phyloP scores from a whole-genome alignment of 2,329 filamentous ascomycete genomes.

The Phialophora tarda region DNA sequence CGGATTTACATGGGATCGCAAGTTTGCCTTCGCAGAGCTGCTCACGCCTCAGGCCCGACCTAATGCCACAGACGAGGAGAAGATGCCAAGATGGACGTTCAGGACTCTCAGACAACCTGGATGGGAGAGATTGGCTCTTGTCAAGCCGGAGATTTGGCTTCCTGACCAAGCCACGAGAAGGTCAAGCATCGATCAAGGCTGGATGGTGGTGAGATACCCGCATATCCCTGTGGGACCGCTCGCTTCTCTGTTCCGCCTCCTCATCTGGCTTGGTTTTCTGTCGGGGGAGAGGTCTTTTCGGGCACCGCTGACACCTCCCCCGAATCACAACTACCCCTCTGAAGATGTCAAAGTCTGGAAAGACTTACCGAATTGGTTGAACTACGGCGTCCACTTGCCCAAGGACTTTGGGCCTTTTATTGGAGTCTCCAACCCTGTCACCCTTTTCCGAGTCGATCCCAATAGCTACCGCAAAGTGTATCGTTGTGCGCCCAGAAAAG shows the following conservation, averaged over 20 bases:
- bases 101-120: conserved; percentile 52
- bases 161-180: conserved; percentile 42
- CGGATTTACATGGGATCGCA: conserved; percentile 78
- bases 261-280: conserved; percentile 41
- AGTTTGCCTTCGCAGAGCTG: conserved; percentile 79
- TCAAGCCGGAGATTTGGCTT: conserved; percentile 68
- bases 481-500: conserved; percentile 59
- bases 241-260: conserved; percentile 21
- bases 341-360: conserved; percentile 62
- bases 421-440: conserved; percentile 55
- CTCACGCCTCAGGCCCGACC: conserved; percentile 44
- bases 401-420: conserved; percentile 58
- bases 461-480: conserved; percentile 56
- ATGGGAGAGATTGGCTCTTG: conserved; percentile 69
- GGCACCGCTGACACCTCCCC: conserved; percentile 60
- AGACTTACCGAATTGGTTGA: conserved; percentile 54
- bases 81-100: conserved; percentile 52
- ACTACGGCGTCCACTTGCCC: conserved; percentile 52
- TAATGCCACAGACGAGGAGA: conserved; percentile 44
- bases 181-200: conserved; percentile 52
- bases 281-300: conserved; percentile 53
- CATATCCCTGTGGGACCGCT: conserved; percentile 35
- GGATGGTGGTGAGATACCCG: conserved; percentile 58
- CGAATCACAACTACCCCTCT: conserved; percentile 52
- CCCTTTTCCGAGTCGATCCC: conserved; percentile 60